These are phyloP conservation scores for Alternaria longipes DNA, from an alignment of 2,329 filamentous ascomycete genomes.

Conservation along the genomic window DNA sequence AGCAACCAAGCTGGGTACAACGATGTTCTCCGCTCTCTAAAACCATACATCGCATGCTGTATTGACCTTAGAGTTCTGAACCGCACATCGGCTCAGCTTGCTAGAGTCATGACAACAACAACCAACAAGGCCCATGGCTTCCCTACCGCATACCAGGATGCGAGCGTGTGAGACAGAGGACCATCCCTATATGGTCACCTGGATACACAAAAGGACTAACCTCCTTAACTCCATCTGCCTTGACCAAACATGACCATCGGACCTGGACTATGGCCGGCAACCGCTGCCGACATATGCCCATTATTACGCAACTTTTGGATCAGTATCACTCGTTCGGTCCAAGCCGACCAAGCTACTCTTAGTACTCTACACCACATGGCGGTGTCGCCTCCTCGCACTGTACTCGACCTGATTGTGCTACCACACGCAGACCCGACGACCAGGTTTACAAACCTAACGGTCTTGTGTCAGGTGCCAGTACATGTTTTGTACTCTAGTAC, in stretches of 20 bases:
- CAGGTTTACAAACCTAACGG: constrained; percentile 43
- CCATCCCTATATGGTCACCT: constrained; percentile 22
- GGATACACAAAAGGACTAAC: constrained; percentile 34
- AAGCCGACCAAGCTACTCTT: constrained; percentile 22
- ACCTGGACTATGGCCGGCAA: neutral
- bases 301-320: constrained; percentile 1
- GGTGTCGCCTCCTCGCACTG: constrained; percentile 26
- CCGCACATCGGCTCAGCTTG: neutral
- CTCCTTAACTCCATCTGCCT: neutral
- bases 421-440: constrained; percentile 44
- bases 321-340: constrained; percentile 15
- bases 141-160: neutral
- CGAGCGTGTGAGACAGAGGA: constrained; percentile 24
- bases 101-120: neutral
- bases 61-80: neutral
- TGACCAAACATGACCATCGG: constrained; percentile 14
- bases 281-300: neutral
- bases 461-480: constrained; percentile 45
- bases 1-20: neutral
- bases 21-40: neutral
- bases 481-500: constrained; percentile 36
- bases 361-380: constrained; percentile 36
- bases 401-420: constrained; percentile 39
- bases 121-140: neutral
- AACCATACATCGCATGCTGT: neutral